Conservation (phyloP, 768 basidiomycete species). For the Tricholoma flavovirens region DNA sequence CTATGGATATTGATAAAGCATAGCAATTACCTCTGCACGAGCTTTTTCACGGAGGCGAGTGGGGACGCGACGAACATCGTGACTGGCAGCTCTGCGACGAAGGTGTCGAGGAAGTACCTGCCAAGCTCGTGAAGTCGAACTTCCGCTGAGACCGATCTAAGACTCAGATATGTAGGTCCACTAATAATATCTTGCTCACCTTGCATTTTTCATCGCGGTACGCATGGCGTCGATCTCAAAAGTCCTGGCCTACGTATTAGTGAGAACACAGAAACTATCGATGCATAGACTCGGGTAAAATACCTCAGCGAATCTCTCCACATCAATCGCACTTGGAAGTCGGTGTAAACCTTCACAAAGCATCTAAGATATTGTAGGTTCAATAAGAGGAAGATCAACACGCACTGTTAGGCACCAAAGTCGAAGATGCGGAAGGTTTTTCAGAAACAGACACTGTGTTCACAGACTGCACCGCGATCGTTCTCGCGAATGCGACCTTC, state of each 20-base stretch:
- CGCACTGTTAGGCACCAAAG: constrained; percentile 24
- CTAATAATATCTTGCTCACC: constrained; percentile 33
- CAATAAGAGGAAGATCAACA: background rate
- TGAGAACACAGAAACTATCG: constrained; percentile 1
- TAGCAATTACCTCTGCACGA: constrained; percentile 59
- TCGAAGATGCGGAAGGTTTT: constrained; percentile 33
- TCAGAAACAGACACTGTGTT: constrained; percentile 13
- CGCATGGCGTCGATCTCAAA: constrained; percentile 94
- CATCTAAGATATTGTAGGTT: background rate
- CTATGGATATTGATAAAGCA: background rate
- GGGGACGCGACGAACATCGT: constrained; percentile 89
- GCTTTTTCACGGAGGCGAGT: constrained; percentile 79
- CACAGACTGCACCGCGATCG: constrained; percentile 55
- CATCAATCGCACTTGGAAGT: constrained; percentile 72
- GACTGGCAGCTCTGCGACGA: constrained; percentile 88
- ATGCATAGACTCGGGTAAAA: constrained; percentile 11
- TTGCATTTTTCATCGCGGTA: constrained; percentile 73
- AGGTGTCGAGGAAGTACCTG: constrained; percentile 91
- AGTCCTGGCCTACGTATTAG: constrained; percentile 57
- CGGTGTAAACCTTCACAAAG: constrained; percentile 43
- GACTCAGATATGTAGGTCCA: background rate
- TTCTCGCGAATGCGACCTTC: constrained; percentile 57
- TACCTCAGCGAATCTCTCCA: constrained; percentile 87
- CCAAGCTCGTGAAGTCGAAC: constrained; percentile 79
- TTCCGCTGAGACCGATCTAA: constrained; percentile 37